Evolutionary conservation across 768 basidiomycete genomes (phyloP), one percentile per base, ranked within the genome.

Genomic region (Rhodotorula taiwanensis): DNA sequence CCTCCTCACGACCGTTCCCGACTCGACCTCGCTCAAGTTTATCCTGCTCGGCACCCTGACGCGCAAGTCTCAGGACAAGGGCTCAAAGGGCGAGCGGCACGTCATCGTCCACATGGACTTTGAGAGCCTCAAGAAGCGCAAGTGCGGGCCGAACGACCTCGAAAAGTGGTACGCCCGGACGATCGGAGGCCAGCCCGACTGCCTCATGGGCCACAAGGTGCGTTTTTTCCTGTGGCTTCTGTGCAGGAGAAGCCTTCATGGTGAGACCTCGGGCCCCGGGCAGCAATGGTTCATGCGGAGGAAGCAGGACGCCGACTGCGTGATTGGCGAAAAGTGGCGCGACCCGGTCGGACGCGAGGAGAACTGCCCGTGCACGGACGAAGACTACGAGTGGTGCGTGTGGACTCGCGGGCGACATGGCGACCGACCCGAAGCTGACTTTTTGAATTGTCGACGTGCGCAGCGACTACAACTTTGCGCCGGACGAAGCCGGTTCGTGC

Each of bases 341-440:
- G 93, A 95, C 72, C 92, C 93, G 0, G 83, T 86, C 15, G 84
- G 80, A 28, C 84, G 39, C 60, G 88, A 91, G 58, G 90, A 93
- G 49, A 77, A 81, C 55, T 99, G 95, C 74, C 73, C 81, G 23
- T 99, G 95, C 73, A 80, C 81, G 3, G 87, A 90, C 66, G 84
- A 84, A 18, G 95, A 99, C 74, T 99, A 84, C 71, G 95, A 99
- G 75, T 99, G 94, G 92, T 93, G 70, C n/a, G n/a, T n/a, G n/a
- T n/a, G n/a, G n/a, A n/a, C n/a, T n/a, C n/a, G n/a, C n/a, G n/a
- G 16, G 4, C n/a, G n/a, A n/a, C n/a, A n/a, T n/a, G n/a, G n/a
- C n/a, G n/a, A n/a, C n/a, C n/a, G n/a, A n/a, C n/a, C n/a, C n/a
- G n/a, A n/a, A n/a, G n/a, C n/a, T n/a, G n/a, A n/a, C n/a, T n/a